Base-by-base conservation (phyloP, 192 early-diverging fungal species). In the Phlyctochytrium arcticum region DNA sequence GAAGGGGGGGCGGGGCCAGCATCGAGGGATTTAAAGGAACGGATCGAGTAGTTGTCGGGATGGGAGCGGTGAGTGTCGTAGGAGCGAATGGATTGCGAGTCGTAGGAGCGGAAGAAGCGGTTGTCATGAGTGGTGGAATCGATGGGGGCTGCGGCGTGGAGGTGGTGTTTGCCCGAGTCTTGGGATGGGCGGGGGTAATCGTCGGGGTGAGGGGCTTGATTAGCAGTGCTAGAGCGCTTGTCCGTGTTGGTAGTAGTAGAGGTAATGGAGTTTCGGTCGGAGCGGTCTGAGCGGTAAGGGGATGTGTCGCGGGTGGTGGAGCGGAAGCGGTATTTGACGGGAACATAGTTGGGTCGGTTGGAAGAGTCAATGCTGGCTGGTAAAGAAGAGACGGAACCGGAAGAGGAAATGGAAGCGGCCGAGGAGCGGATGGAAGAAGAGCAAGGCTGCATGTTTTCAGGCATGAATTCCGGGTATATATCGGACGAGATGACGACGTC, bases 391-490 rank as follows among this genome's bases (percentile, higher is more conserved):
- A 21, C 21, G 23, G 23, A 36, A 5, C 35, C 55, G 1, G 64
- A 66, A 17, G 50, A 57, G 12, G 17, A 12, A 27, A 24, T 15
- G 1, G 21, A 19, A 53, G 21, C 12, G 23, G n/a, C 29, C 0
- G 65, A 68, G 21, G 65, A 68, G 4, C 36, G 23, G 31, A 60
- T 48, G 24, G 57, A 60, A 33, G 57, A 36, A 47, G 55, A 19
- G 24, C 30, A 23, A 21, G 32, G 5, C 26, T n/a, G 36, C 56
- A 21, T 49, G n/a, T 36, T 7, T 15, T 75, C 74, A 26, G 63
- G 70, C 36, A 70, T 75, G 74, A 80, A 88, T 68, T 95, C 93
- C 4, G 93, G 93, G 60, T 95, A 95, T 47, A 93, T 78, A 60
- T 89, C 88, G 53, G 84, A 87, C 7, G 89, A 89, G 36, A 95